A percentile compares a stretch with the other conserved stretches of the same genome.
Conservation (phyloP, 306 rosid genomes). For the Cercis canadensis region DNA sequence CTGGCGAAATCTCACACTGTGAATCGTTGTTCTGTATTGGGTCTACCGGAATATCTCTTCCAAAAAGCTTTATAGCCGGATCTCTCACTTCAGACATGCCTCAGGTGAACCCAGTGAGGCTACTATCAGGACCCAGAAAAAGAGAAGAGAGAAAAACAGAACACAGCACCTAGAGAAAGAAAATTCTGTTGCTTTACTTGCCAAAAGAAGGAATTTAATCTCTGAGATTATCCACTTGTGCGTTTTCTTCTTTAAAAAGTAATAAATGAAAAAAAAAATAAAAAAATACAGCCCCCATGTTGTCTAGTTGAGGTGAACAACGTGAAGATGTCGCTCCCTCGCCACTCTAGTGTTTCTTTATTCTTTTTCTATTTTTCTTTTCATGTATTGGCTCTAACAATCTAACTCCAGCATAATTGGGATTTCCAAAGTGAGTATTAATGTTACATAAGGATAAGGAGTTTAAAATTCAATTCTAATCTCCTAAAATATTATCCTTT, state of each 20-base stretch:
- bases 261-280: no score
- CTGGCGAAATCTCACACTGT: constrained; percentile 20
- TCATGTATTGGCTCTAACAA: no score
- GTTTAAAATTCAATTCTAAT: no score
- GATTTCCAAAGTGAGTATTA: no score
- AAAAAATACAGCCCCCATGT: neutral
- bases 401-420: no score
- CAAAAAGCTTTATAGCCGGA: constrained; percentile 65
- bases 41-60: constrained; percentile 45
- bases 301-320: neutral
- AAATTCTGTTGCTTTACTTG: constrained; percentile 16
- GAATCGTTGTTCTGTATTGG: constrained; percentile 30
- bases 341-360: neutral
- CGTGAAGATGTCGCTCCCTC: neutral
- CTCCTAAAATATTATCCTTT: no score
- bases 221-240: neutral
- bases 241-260: neutral
- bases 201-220: constrained; percentile 8
- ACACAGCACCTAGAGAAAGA: constrained; percentile 28
- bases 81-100: constrained; percentile 53
- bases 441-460: no score
- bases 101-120: neutral
- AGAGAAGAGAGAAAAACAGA: constrained; percentile 23
- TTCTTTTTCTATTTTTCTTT: no score
- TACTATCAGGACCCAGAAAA: neutral